These are phyloP conservation scores for Rhododendron williamsianum DNA, from an alignment of 148 eudicot genomes.

Conservation along the genomic window DNA sequence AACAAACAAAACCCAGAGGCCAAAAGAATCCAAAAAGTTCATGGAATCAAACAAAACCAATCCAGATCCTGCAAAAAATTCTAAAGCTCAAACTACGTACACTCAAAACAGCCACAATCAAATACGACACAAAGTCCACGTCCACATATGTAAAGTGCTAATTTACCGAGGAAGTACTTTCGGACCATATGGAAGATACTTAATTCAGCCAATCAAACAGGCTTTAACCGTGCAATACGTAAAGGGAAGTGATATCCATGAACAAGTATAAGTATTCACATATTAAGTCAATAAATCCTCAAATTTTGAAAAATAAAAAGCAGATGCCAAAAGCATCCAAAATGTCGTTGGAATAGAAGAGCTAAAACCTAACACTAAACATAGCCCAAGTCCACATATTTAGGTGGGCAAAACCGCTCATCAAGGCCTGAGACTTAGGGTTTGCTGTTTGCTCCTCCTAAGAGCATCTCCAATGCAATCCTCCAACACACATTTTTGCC, in stretches of 20 bases:
- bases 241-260: not conserved
- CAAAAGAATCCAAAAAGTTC: not conserved
- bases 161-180: not conserved
- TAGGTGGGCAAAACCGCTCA: not conserved
- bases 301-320: not conserved
- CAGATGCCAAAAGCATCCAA: not conserved
- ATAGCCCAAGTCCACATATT: not conserved
- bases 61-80: not conserved
- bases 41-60: not conserved
- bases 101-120: not conserved
- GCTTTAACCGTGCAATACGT: not conserved
- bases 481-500: too few relatives aligned
- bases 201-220: not conserved
- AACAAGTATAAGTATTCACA: not conserved
- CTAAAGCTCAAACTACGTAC: not conserved
- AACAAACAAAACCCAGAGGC: slow-evolving; percentile 2
- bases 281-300: not conserved
- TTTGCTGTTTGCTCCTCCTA: not conserved
- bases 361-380: not conserved
- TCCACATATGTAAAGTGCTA: not conserved
- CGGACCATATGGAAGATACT: not conserved
- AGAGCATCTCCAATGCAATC: too few relatives aligned
- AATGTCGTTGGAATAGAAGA: not conserved
- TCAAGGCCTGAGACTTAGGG: not conserved
- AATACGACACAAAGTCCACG: not conserved